phyloP scores from a whole-genome alignment of 306 rosid genomes.

The Prunus mira region DNA sequence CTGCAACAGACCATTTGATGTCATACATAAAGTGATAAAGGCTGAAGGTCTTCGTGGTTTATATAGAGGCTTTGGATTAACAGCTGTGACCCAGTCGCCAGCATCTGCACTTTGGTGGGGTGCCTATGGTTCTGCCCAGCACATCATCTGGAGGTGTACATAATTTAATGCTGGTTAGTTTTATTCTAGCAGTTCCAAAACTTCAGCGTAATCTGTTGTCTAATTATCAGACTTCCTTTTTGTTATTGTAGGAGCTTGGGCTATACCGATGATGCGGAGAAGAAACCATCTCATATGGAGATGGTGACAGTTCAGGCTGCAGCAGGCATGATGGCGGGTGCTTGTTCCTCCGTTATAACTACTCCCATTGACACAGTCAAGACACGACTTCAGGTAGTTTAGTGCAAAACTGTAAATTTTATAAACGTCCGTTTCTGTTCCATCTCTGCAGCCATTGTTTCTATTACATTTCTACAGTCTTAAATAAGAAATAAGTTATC shows the following conservation, averaged over 20 bases:
- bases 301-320: conserved; percentile 80
- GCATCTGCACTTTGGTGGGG: conserved; percentile 99
- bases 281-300: conserved; percentile 69
- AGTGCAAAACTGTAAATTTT: too few species aligned
- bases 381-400: conserved; percentile 79
- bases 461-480: background rate
- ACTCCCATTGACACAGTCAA: conserved; percentile 86
- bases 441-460: background rate
- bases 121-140: conserved; percentile 82
- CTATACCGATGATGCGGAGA: conserved; percentile 49
- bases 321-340: conserved; percentile 85
- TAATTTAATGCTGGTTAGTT: background rate
- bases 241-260: conserved; percentile 56
- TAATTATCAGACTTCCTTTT: background rate
- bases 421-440: background rate
- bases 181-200: conserved; percentile 2
- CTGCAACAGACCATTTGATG: conserved; percentile 64
- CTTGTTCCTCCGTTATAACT: conserved; percentile 75
- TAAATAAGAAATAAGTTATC: background rate
- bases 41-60: conserved; percentile 81
- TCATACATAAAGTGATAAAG: conserved; percentile 44
- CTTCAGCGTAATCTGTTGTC: background rate
- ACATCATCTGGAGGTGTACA: conserved; percentile 77
- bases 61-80: conserved; percentile 81
- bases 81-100: conserved; percentile 68